Evolutionary conservation across 768 basidiomycete species (phyloP).

Genomic region (Lentinula sp.): DNA sequence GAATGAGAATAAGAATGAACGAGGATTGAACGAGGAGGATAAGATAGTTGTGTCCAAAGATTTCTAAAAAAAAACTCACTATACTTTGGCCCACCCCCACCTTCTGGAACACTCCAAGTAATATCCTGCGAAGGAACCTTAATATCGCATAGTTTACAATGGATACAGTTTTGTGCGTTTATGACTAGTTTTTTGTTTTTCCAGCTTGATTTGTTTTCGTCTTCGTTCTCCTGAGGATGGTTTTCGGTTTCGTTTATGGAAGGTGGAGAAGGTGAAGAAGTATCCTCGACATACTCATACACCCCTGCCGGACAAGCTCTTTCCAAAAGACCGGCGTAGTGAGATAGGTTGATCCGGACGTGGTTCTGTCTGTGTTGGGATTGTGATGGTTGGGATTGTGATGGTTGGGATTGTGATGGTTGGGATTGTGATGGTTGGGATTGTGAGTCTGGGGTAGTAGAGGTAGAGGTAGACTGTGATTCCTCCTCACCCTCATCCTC

Average conservation of each 20-base stretch:
- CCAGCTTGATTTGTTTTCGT: conserved; percentile 1
- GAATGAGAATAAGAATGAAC: too few relatives aligned
- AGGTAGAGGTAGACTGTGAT: background rate
- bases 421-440: conserved; percentile 4
- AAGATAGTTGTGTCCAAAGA: background rate
- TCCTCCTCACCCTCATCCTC: conserved; percentile 11
- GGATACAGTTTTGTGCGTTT: conserved; percentile 90
- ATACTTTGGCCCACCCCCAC: conserved; percentile 95
- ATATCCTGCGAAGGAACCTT: conserved; percentile 97
- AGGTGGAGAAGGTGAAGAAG: conserved; percentile 13
- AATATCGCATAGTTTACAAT: conserved; percentile 94
- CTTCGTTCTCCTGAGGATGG: too few relatives aligned
- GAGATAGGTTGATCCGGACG: conserved; percentile 64
- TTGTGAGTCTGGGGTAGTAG: background rate
- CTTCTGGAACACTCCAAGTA: conserved; percentile 95
- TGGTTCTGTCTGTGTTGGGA: conserved; percentile 49
- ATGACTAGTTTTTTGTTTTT: conserved; percentile 86
- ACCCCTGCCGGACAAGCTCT: conserved; percentile 92
- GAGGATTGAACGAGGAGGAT: too few relatives aligned
- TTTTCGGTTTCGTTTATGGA: too few relatives aligned
- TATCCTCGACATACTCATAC: conserved; percentile 89
- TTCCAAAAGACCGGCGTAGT: conserved; percentile 86
- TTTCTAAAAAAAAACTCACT: conserved; percentile 40
- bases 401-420: conserved; percentile 3
- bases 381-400: conserved; percentile 11